These are phyloP conservation scores for Leccinum pellstonianum DNA, from an alignment of 768 basidiomycete species.

Conservation along the genomic window DNA sequence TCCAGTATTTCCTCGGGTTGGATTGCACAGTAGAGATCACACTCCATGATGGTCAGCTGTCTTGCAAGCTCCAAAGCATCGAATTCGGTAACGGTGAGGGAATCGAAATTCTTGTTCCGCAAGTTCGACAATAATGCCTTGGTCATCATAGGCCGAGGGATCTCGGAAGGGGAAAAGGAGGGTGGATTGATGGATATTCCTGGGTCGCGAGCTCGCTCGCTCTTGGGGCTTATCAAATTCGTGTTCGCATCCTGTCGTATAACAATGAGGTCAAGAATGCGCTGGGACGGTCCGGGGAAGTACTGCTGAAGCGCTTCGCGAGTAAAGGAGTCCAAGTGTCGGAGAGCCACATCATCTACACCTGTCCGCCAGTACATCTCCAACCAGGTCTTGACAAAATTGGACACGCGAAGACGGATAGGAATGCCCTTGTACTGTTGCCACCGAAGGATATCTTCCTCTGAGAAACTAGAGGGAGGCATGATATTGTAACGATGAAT, in stretches of 20 bases:
- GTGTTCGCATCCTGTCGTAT: slow-evolving; percentile 51
- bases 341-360: slow-evolving; percentile 66
- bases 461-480: slow-evolving; percentile 55
- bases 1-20: slow-evolving; percentile 87
- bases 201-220: slow-evolving; percentile 68
- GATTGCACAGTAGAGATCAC: slow-evolving; percentile 80
- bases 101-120: slow-evolving; percentile 59
- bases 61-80: slow-evolving; percentile 89
- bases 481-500: slow-evolving; percentile 81
- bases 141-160: slow-evolving; percentile 85
- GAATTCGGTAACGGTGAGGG: slow-evolving; percentile 82
- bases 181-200: slow-evolving; percentile 73
- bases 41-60: slow-evolving; percentile 94
- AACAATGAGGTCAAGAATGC: slow-evolving; percentile 67
- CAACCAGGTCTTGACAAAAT: slow-evolving; percentile 93
- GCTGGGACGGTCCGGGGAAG: slow-evolving; percentile 68
- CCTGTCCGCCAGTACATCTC: slow-evolving; percentile 86
- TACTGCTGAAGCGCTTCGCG: slow-evolving; percentile 56
- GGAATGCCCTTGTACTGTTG: slow-evolving; percentile 85
- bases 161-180: slow-evolving; percentile 51
- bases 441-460: slow-evolving; percentile 71
- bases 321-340: slow-evolving; percentile 57
- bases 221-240: slow-evolving; percentile 51
- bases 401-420: slow-evolving; percentile 86
- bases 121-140: slow-evolving; percentile 70